Evolutionary conservation across 306 rosid genomes (phyloP), one percentile per base, ranked within the genome.

Genomic region (Gleditsia sinensis): DNA sequence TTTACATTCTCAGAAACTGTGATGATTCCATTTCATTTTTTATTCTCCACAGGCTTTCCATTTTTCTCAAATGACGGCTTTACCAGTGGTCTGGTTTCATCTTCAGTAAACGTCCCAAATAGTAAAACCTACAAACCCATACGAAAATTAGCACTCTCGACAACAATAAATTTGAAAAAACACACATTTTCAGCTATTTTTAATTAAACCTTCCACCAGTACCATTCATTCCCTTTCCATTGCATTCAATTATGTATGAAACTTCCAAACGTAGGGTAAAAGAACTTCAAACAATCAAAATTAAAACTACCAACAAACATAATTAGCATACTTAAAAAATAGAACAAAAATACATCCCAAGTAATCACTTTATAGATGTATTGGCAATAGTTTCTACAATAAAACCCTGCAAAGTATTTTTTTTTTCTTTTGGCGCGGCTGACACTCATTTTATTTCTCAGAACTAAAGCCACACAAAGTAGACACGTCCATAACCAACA

Each of bases 31-130:
- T 77, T 77, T 74, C 62, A 74, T 75, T 80, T 76, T n/a, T 80
- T 81, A 82, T 88, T 82, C 67, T 83, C 85, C 40, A 60, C 85
- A 3, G 84, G 67, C 76, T 85, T 89, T 71, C 79, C 86, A 45
- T 55, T 69, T 49, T 46, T 71, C 76, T 74, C 77, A 55, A 81
- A 53, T 39, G 86, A 78, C 81, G 78, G 77, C 58, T 76, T 81
- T 19, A 1, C 65, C 77, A 85, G 59, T 48, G 90, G 85, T 72
- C 39, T 87, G 32, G 94, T 89, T 84, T 94, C 98, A 17, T 91
- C 97, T 82, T 94, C 98, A 30, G 87, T 78, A 76, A 94, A 94
- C 39, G 98, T 91, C 67, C 98, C 98, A 78, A 94, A 94, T 14
- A 94, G 9, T 8, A 94, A 32, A 36, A 89, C 58, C 97, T 88